Percentiles rank a stretch among this genome's conserved stretches.
phyloP scores from a whole-genome alignment of 2,329 filamentous ascomycete species.

The Coniochaeta ligniaria region DNA sequence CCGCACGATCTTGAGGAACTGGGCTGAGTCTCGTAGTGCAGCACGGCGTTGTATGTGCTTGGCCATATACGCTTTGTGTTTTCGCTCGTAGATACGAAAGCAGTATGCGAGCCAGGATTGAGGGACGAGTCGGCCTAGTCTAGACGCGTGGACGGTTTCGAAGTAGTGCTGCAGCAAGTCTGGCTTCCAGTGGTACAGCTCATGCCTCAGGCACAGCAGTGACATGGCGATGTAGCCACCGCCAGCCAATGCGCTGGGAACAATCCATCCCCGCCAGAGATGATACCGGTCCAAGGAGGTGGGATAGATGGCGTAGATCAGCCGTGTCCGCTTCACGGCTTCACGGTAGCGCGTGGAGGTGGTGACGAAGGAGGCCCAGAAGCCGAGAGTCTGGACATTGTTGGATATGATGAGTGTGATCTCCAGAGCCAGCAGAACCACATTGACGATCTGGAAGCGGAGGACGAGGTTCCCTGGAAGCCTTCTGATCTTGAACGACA shows the following conservation, averaged over 20 bases:
- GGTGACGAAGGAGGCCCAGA: neutral
- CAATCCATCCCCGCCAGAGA: slow-evolving; percentile 1
- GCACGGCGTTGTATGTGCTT: neutral
- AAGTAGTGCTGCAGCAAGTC: slow-evolving; percentile 1
- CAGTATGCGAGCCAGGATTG: neutral
- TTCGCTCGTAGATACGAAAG: slow-evolving; percentile 1
- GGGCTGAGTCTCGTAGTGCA: neutral
- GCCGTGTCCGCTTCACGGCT: neutral
- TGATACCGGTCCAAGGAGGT: neutral
- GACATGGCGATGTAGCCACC: neutral
- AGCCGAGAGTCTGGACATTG: neutral
- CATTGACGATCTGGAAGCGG: neutral
- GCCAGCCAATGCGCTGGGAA: neutral
- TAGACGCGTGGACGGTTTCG: neutral
- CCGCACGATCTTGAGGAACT: neutral
- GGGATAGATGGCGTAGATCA: neutral
- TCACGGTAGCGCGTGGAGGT: neutral
- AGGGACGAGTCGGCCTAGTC: neutral
- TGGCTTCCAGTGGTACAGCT: slow-evolving; percentile 3
- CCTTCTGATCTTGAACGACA: neutral
- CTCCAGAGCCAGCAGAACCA: neutral
- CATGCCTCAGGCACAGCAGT: slow-evolving; percentile 2
- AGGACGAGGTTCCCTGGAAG: neutral
- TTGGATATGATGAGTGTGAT: neutral
- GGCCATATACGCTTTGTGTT: neutral